Evolutionary conservation across 371 early-diverging fungal species (phyloP).

Genomic region (Mortierella sp.): DNA sequence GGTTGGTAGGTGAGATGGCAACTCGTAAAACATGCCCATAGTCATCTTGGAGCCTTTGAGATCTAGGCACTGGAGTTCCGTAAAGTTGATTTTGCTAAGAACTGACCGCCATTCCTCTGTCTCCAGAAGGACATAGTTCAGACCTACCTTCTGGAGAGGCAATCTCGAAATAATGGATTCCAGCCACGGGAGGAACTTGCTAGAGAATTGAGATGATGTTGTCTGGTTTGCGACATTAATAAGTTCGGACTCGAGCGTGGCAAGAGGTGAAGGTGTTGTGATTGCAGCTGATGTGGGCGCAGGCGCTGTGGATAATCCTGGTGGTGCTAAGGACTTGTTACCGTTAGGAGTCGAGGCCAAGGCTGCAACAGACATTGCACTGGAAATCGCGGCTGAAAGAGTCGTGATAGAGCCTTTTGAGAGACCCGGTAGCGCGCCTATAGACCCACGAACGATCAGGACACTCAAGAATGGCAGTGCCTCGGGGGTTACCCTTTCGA

Average conservation of each 20-base stretch:
- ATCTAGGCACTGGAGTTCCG: slow-evolving; percentile 9
- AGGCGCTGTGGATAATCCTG: no score
- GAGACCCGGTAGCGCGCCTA: neutral
- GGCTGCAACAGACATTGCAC: slow-evolving; percentile 5
- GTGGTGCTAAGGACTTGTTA: no score
- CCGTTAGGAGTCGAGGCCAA: neutral
- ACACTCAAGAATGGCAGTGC: slow-evolving; percentile 5
- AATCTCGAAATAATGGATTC: slow-evolving; percentile 6
- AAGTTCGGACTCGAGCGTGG: no score
- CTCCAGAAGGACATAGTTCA: slow-evolving; percentile 7
- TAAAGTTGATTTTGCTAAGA: slow-evolving; percentile 2
- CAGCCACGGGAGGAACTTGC: slow-evolving; percentile 21
- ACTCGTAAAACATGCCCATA: slow-evolving; percentile 12
- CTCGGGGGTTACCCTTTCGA: slow-evolving; percentile 9
- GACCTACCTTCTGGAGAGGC: slow-evolving; percentile 17
- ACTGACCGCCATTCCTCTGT: slow-evolving; percentile 14
- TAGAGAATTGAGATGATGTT: slow-evolving; percentile 6
- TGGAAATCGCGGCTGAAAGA: neutral
- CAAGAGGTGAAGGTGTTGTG: neutral
- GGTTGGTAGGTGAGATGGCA: slow-evolving; percentile 7
- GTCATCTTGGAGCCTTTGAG: slow-evolving; percentile 13
- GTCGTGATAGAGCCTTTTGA: neutral
- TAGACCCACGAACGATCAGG: slow-evolving; percentile 7
- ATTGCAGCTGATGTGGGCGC: neutral
- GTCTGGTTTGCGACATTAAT: neutral